Conservation (phyloP, 1,139 yeast genomes). For the Protomyces lactucae-debilis region DNA sequence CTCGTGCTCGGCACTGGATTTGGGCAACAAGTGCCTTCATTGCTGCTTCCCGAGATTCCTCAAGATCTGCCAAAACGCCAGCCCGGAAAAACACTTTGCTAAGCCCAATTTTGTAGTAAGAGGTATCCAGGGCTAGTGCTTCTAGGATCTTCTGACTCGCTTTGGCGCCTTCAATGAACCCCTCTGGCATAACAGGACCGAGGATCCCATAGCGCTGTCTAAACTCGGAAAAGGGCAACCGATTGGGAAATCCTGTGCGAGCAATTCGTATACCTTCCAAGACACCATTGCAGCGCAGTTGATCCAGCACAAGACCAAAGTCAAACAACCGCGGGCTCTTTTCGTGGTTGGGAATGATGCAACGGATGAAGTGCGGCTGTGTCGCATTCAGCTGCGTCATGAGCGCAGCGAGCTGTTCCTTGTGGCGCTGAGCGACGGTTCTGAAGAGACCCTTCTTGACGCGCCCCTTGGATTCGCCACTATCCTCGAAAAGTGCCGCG, state of each 20-base stretch:
- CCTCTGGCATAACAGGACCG: conserved; percentile 44
- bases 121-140: conserved; percentile 56
- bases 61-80: conserved; percentile 90
- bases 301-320: conserved; percentile 73
- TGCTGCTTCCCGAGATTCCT: conserved; percentile 66
- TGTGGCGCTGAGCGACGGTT: conserved; percentile 72
- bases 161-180: conserved; percentile 48
- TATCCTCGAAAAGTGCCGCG: conserved; percentile 44
- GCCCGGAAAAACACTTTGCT: conserved; percentile 94
- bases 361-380: conserved; percentile 94
- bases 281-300: conserved; percentile 94
- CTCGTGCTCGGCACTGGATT: conserved; percentile 68
- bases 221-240: conserved; percentile 79
- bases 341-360: conserved; percentile 82
- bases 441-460: conserved; percentile 51
- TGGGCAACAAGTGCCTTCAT: conserved; percentile 54
- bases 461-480: conserved; percentile 30
- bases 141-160: conserved; percentile 66
- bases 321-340: conserved; percentile 71
- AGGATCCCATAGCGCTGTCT: conserved; percentile 67
- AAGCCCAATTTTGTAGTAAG: conserved; percentile 68
- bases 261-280: conserved; percentile 96
- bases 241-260: conserved; percentile 93
- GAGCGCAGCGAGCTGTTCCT: conserved; percentile 69
- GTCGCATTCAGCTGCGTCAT: conserved; percentile 73